Base-by-base conservation (phyloP, 306 rosid species). In the Fragaria iinumae region DNA sequence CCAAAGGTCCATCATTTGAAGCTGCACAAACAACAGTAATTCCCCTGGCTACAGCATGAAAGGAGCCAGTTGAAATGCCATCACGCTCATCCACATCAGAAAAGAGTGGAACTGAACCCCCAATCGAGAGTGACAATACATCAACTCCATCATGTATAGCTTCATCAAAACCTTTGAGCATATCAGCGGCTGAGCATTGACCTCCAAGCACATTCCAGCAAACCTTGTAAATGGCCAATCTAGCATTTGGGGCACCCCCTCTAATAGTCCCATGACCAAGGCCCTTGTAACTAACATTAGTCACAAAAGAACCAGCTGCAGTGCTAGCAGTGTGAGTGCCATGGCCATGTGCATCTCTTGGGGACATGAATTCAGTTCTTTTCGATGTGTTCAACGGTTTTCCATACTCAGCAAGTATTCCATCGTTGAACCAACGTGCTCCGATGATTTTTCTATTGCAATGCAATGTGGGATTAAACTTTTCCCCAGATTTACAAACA, bases 131-230 rank as follows among this genome's bases (percentile, higher is more conserved):
- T 7, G 91, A 86, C 63, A 86, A 1, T 17, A 83, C 86, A 57
- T 88, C 88, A 5, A 85, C 91, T 6, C 91, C 89, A 66, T 88
- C 91, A 27, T 83, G 79, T 62, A 86, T 83, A 59, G 91, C 89
- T 52, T 77, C 80, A 34, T 88, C 89, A 29, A 88, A 73, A 64
- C 83, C 91, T 71, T 83, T 83, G 76, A 88, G 77, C 6, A 88
- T 74, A 75, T 88, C 89, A 67, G 86, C 89, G 2, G 76, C 67
- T 11, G 87, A 73, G 69, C 91, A 88, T 64, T 52, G 73, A 73
- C 86, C 88, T 25, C 87, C 87, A 25, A 74, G 16, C 43, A 77
- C 20, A 16, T 57, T 83, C 91, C 91, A 88, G 79, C 91, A 86
- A 41, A 84, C 89, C 77, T 88, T 88, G 76, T 86, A 88, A 53